phyloP scores from a whole-genome alignment of 805 yeast genomes.

The Candida endomychidarum region DNA sequence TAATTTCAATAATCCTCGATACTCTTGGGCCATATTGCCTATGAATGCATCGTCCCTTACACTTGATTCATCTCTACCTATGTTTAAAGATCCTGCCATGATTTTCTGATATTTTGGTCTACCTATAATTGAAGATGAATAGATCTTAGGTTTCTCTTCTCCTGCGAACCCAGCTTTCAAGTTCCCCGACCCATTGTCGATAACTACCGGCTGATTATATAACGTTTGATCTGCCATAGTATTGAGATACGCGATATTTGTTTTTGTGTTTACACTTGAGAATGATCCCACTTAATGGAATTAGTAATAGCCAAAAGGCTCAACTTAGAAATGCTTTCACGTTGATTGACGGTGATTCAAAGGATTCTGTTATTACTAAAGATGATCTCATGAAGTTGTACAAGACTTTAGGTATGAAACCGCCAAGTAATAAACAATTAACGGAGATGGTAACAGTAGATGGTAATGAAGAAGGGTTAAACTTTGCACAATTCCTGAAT shows the following conservation, averaged over 20 bases:
- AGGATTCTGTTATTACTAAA: conserved; percentile 62
- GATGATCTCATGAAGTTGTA: conserved; percentile 57
- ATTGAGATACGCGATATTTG: background rate
- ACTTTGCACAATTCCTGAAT: conserved; percentile 66
- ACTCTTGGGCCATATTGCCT: conserved; percentile 72
- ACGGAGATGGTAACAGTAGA: conserved; percentile 46
- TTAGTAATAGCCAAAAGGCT: conserved; percentile 62
- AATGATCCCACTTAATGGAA: conserved; percentile 29
- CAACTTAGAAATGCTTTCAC: conserved; percentile 75
- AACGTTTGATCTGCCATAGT: conserved; percentile 16
- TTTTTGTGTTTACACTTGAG: conserved; percentile 3
- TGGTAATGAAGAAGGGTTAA: conserved; percentile 35
- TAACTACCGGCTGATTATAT: conserved; percentile 47
- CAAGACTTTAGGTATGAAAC: conserved; percentile 50
- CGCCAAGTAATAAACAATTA: conserved; percentile 44
- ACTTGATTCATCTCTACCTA: conserved; percentile 36
- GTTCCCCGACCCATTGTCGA: conserved; percentile 72
- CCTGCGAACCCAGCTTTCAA: conserved; percentile 93
- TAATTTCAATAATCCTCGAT: conserved; percentile 73
- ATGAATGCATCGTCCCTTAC: conserved; percentile 63
- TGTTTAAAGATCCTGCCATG: conserved; percentile 54
- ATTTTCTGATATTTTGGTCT: conserved; percentile 79
- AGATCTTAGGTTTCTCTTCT: conserved; percentile 72
- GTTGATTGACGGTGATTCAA: conserved; percentile 72
- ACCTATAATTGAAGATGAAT: conserved; percentile 69